These are phyloP conservation scores for Fusarium sp. DNA, from an alignment of 2,329 filamentous ascomycete genomes.

Conservation along the genomic window DNA sequence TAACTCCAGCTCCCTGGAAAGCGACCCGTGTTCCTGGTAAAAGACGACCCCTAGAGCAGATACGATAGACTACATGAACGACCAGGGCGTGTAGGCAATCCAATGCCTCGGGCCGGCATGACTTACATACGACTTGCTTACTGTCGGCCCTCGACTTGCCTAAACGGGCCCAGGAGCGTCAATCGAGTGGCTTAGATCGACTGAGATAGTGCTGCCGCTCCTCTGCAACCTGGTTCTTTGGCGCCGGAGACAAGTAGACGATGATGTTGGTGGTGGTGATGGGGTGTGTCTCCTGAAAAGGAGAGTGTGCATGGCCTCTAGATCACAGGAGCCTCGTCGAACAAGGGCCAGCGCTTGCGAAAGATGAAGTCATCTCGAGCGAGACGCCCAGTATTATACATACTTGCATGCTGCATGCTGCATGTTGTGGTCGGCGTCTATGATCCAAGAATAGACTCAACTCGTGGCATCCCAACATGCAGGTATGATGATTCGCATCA, in stretches of 20 bases:
- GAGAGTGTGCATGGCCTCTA: slow-evolving; percentile 17
- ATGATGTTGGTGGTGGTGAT: background rate
- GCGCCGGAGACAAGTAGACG: slow-evolving; percentile 15
- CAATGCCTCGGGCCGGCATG: slow-evolving; percentile 10
- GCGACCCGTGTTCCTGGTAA: background rate
- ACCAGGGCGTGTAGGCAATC: slow-evolving; percentile 17
- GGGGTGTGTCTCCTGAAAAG: slow-evolving; percentile 13
- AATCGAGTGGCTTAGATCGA: slow-evolving; percentile 28
- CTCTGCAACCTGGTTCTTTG: slow-evolving; percentile 20
- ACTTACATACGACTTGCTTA: slow-evolving; percentile 14
- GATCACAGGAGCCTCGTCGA: slow-evolving; percentile 31
- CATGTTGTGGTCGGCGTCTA: slow-evolving; percentile 26
- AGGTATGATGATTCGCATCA: slow-evolving; percentile 19
- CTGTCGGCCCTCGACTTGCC: slow-evolving; percentile 19
- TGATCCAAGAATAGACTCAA: slow-evolving; percentile 8
- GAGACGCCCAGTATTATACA: slow-evolving; percentile 33
- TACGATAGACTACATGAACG: background rate
- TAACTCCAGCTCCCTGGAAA: slow-evolving; percentile 6
- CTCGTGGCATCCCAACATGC: slow-evolving; percentile 1
- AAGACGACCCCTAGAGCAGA: slow-evolving; percentile 5
- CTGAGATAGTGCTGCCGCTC: slow-evolving; percentile 26
- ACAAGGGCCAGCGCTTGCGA: slow-evolving; percentile 8
- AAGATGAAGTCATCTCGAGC: slow-evolving; percentile 18
- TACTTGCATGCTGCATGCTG: slow-evolving; percentile 18
- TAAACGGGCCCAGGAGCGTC: slow-evolving; percentile 23